These are phyloP conservation scores for Tolypocladium paradoxum DNA, from an alignment of 2,329 filamentous ascomycete species.

Conservation along the genomic window DNA sequence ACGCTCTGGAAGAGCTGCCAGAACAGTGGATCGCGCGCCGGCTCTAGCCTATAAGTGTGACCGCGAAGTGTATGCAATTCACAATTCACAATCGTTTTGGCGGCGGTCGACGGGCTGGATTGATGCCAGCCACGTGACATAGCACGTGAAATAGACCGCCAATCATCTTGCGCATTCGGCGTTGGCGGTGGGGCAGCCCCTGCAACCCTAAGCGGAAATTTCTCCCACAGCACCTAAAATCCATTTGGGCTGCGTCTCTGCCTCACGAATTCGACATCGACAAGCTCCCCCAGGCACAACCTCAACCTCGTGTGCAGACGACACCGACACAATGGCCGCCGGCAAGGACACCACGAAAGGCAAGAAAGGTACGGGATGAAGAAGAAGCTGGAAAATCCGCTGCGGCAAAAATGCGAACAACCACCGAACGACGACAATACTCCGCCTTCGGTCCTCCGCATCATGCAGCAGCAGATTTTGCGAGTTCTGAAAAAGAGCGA, in stretches of 20 bases:
- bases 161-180: constrained; percentile 1
- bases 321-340: constrained; percentile 24
- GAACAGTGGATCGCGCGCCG: not conserved
- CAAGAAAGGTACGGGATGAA: constrained; percentile 38
- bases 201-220: constrained; percentile 15
- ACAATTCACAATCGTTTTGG: not conserved
- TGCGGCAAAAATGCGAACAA: constrained; percentile 2
- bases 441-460: constrained; percentile 22
- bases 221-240: constrained; percentile 10
- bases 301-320: constrained; percentile 1
- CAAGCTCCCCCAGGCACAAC: constrained; percentile 3
- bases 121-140: not conserved
- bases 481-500: constrained; percentile 61
- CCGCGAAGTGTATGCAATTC: not conserved
- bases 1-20: too few relatives aligned
- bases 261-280: constrained; percentile 3
- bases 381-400: constrained; percentile 8
- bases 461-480: constrained; percentile 67
- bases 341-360: constrained; percentile 24
- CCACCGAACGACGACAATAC: constrained; percentile 3
- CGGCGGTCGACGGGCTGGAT: too few relatives aligned
- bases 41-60: not conserved
- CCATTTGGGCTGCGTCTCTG: not conserved
- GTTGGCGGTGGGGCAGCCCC: not conserved
- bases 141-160: constrained; percentile 7